Percentiles rank a stretch among this genome's conserved stretches.
These are phyloP conservation scores for Cytospora piceae DNA, from an alignment of 2,329 filamentous ascomycete genomes.

Conservation along the genomic window DNA sequence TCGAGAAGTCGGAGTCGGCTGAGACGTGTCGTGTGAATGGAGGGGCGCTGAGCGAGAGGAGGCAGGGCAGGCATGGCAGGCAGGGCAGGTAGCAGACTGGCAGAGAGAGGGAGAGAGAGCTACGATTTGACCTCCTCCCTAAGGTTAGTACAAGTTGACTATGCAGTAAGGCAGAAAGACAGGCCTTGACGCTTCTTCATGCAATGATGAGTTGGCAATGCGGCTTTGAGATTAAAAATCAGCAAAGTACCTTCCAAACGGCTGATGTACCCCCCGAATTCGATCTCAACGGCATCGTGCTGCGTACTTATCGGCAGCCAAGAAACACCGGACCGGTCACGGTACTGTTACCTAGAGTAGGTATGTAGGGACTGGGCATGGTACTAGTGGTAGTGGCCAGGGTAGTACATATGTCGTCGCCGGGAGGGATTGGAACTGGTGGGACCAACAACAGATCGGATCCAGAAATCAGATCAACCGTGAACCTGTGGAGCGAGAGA, in stretches of 20 bases:
- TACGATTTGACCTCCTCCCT: not conserved
- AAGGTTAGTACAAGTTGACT: conserved; percentile 32
- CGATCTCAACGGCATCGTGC: conserved; percentile 9
- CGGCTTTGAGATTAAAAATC: conserved; percentile 58
- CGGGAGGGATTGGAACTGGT: not conserved
- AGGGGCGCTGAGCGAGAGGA: conserved; percentile 32
- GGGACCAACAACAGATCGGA: conserved; percentile 17
- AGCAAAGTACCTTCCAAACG: conserved; percentile 25
- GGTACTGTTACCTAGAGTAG: not conserved
- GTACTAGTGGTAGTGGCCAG: not conserved
- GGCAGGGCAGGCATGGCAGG: conserved; percentile 6
- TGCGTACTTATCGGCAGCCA: not conserved
- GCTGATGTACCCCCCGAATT: conserved; percentile 21
- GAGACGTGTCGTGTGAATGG: conserved; percentile 39
- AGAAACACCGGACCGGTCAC: not conserved
- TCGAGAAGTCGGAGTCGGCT: conserved; percentile 27
- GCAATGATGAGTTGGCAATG: conserved; percentile 80
- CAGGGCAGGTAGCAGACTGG: not conserved
- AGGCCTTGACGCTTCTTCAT: conserved; percentile 56
- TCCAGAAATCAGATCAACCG: conserved; percentile 15
- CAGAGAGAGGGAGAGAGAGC: not conserved
- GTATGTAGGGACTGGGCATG: not conserved
- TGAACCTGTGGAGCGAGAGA: conserved; percentile 23
- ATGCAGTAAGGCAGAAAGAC: conserved; percentile 45
- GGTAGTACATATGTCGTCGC: not conserved